Evolutionary conservation across 495 filamentous ascomycete species (phyloP).

Genomic region (Talaromyces liani): DNA sequence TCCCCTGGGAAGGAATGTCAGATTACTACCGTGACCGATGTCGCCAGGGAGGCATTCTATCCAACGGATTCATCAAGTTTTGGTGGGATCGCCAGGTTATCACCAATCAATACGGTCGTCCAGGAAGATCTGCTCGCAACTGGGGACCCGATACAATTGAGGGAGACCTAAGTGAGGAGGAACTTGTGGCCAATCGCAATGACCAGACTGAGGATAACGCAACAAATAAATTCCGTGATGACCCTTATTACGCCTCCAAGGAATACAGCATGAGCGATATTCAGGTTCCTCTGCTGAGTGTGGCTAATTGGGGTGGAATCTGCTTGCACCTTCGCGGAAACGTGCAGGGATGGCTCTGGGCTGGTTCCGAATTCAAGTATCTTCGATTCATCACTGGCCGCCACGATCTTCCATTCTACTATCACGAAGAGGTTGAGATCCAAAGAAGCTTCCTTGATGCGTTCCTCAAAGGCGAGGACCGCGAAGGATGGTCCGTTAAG

Average conservation of each 20-base stretch:
- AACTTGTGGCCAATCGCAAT: constrained; percentile 40
- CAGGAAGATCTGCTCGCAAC: constrained; percentile 24
- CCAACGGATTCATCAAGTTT: constrained; percentile 53
- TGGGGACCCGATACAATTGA: constrained; percentile 53
- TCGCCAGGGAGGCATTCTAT: constrained; percentile 59
- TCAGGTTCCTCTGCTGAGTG: constrained; percentile 51
- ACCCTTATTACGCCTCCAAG: constrained; percentile 53
- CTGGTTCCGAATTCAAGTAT: constrained; percentile 56
- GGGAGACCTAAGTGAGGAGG: constrained; percentile 42
- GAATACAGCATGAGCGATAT: constrained; percentile 56
- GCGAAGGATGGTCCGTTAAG: constrained; percentile 43
- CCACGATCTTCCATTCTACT: constrained; percentile 68
- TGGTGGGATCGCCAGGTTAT: constrained; percentile 58
- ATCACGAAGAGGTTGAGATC: constrained; percentile 53
- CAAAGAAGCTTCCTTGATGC: constrained; percentile 60
- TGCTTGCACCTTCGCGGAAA: constrained; percentile 57
- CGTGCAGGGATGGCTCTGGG: constrained; percentile 52
- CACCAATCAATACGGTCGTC: constrained; percentile 56
- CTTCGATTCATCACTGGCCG: constrained; percentile 60
- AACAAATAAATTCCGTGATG: constrained; percentile 46
- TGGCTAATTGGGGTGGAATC: constrained; percentile 63
- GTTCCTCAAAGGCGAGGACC: constrained; percentile 58
- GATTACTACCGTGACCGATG: constrained; percentile 59
- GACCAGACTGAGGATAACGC: constrained; percentile 56
- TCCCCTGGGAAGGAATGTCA: constrained; percentile 65